Evolutionary conservation across 1,284 basidiomycete species (phyloP).

Genomic region (Apiotrichum mycotoxinovorans): DNA sequence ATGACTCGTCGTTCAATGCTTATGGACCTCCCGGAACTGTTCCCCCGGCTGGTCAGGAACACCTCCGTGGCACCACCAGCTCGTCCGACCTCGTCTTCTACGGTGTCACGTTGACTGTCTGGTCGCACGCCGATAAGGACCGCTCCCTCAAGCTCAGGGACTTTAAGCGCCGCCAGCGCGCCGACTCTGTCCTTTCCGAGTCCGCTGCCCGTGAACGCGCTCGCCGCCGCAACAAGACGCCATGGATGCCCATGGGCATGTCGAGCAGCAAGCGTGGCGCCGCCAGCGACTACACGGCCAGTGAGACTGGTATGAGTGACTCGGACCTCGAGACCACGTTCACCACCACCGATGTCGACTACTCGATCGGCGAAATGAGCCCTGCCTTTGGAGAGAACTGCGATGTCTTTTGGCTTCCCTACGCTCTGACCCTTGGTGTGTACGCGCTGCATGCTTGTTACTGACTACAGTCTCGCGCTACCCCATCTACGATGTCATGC

Average conservation of each 20-base stretch:
- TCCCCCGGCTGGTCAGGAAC: conserved; percentile 55
- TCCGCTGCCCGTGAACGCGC: conserved; percentile 5
- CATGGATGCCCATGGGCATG: conserved; percentile 8
- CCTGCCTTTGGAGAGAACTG: conserved; percentile 53
- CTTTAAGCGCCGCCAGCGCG: conserved; percentile 32
- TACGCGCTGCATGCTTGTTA: neutral
- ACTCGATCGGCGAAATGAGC: conserved; percentile 18
- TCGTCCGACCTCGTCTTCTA: conserved; percentile 62
- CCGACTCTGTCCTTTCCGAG: conserved; percentile 17
- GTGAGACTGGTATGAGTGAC: conserved; percentile 70
- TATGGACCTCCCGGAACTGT: conserved; percentile 42
- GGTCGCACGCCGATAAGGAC: conserved; percentile 87
- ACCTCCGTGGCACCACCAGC: conserved; percentile 59
- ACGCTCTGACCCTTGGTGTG: conserved; percentile 63
- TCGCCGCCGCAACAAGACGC: conserved; percentile 11
- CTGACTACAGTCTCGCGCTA: conserved; percentile 68
- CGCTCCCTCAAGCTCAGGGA: conserved; percentile 55
- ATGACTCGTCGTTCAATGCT: conserved; percentile 12
- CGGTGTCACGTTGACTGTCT: conserved; percentile 85
- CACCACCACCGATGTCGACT: conserved; percentile 15
- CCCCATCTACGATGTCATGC: conserved; percentile 88
- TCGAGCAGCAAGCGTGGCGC: conserved; percentile 1
- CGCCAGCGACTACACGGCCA: conserved; percentile 53
- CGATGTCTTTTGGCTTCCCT: conserved; percentile 89
- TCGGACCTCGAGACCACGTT: conserved; percentile 49